Percentiles rank a stretch among this genome's conserved stretches.
Evolutionary conservation across 2,329 filamentous ascomycete genomes (phyloP).

Genomic region (Fusarium sulawesiense): DNA sequence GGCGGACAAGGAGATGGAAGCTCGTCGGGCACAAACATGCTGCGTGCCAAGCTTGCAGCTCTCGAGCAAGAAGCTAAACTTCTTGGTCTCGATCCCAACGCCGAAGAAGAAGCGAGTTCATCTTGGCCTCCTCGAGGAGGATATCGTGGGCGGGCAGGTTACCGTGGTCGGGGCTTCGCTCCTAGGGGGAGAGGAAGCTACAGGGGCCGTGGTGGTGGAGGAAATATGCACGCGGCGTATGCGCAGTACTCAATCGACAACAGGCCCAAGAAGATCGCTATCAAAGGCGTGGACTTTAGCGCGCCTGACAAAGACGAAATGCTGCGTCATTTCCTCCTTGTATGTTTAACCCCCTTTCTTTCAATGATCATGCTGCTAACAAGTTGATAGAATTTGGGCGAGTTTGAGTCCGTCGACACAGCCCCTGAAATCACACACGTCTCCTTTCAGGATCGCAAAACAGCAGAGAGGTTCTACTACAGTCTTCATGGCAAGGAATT

Average conservation of each 20-base stretch:
- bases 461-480: slow-evolving; percentile 77
- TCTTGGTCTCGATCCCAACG: slow-evolving; percentile 73
- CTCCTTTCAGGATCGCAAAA: slow-evolving; percentile 74
- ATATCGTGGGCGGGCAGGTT: slow-evolving; percentile 49
- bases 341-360: slow-evolving; percentile 53
- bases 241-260: slow-evolving; percentile 79
- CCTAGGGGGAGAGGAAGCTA: slow-evolving; percentile 55
- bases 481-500: slow-evolving; percentile 67
- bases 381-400: slow-evolving; percentile 65
- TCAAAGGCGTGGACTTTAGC: slow-evolving; percentile 73
- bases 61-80: slow-evolving; percentile 78
- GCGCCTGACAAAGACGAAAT: slow-evolving; percentile 72
- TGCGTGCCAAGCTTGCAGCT: slow-evolving; percentile 78
- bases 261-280: slow-evolving; percentile 73
- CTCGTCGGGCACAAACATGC: slow-evolving; percentile 67
- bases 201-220: slow-evolving; percentile 55
- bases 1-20: slow-evolving; percentile 44
- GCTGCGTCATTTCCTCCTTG: slow-evolving; percentile 77
- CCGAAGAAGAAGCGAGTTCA: slow-evolving; percentile 54
- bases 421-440: slow-evolving; percentile 63
- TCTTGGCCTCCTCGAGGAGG: slow-evolving; percentile 45
- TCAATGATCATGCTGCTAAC: not conserved
- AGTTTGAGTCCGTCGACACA: slow-evolving; percentile 69
- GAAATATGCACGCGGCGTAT: slow-evolving; percentile 65
- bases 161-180: slow-evolving; percentile 42